These are phyloP conservation scores for Penstemon barbatus DNA, from an alignment of 257 asterid species.

Conservation along the genomic window DNA sequence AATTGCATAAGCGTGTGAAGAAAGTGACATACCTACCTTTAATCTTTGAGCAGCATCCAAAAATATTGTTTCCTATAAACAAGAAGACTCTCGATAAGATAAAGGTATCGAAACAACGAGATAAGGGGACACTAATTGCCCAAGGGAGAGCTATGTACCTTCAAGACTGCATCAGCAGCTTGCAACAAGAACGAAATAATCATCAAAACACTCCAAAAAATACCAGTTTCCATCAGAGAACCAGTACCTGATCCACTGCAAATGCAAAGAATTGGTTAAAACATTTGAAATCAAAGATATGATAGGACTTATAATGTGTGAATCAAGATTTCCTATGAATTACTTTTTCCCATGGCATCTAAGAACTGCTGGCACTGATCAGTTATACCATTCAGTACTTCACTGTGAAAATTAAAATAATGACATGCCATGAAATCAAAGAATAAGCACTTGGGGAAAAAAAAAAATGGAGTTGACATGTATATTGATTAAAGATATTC, in stretches of 20 bases:
- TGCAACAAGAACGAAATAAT: conserved; percentile 85
- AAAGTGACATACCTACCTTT: conserved; percentile 57
- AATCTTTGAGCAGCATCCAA: conserved; percentile 73
- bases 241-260: conserved; percentile 96
- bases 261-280: conserved; percentile 26
- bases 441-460: too few species aligned
- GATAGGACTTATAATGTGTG: conserved; percentile 3
- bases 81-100: conserved; percentile 36
- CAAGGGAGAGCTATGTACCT: conserved; percentile 54
- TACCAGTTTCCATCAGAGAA: conserved; percentile 80
- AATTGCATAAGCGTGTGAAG: conserved; percentile 20
- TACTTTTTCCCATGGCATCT: conserved; percentile 9
- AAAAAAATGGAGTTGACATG: too few species aligned
- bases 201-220: conserved; percentile 95
- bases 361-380: not conserved
- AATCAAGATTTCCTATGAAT: not conserved
- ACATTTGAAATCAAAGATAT: conserved; percentile 4
- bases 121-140: conserved; percentile 21
- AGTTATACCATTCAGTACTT: conserved; percentile 4
- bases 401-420: not conserved
- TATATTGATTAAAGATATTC: too few species aligned
- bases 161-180: conserved; percentile 93
- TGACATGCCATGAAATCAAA: not conserved
- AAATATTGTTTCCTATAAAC: conserved; percentile 77
- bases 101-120: conserved; percentile 29